Evolutionary conservation across 345 rosid species (phyloP).

Genomic region (Eucalyptus polyanthemos): DNA sequence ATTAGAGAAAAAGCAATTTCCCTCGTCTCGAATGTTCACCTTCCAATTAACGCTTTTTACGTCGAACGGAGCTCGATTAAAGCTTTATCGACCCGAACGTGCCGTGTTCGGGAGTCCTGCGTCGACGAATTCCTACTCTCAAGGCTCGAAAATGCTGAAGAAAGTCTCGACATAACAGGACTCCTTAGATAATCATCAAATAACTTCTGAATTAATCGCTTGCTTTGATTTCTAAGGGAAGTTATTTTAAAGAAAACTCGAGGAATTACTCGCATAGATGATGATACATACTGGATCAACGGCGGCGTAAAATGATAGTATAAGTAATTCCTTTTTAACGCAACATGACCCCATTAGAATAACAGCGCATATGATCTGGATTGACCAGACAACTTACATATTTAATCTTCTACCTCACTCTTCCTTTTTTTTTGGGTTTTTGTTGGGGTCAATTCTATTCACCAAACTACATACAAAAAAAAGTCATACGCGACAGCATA

Average conservation of each 20-base stretch:
- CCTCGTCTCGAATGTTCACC: not conserved
- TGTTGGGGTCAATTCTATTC: not conserved
- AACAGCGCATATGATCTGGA: not conserved
- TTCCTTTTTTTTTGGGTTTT: not conserved
- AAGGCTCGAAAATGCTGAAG: not conserved
- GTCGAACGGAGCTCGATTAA: not conserved
- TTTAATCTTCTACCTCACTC: not conserved
- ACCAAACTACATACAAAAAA: not conserved
- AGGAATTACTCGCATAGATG: not conserved
- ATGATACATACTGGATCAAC: not conserved
- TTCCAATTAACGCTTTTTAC: not conserved
- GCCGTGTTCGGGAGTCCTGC: not conserved
- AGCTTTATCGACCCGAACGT: not conserved
- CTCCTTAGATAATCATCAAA: not conserved
- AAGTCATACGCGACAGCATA: not conserved
- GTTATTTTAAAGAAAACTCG: not conserved
- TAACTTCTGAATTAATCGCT: not conserved
- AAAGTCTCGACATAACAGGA: not conserved
- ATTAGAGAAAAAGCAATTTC: not conserved
- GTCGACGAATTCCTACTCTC: not conserved
- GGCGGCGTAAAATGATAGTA: accelerated
- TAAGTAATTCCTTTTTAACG: not conserved
- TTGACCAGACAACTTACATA: not conserved
- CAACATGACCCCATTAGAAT: not conserved
- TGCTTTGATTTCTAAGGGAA: not conserved